Evolutionary conservation across 805 yeast species (phyloP).

Genomic region (Myxozyma neglecta): DNA sequence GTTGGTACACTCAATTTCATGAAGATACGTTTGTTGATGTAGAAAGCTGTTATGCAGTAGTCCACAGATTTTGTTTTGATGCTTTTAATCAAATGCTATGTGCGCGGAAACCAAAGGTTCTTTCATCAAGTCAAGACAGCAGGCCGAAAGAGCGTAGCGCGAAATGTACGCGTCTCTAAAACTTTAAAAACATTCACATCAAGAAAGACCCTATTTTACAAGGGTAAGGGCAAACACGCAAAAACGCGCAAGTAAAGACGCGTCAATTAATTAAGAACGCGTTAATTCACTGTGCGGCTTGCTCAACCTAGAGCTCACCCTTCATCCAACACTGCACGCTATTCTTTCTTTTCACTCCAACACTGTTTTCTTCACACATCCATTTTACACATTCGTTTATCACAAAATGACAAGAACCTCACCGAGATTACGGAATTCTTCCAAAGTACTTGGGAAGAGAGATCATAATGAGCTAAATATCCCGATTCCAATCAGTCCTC

Average conservation of each 20-base stretch:
- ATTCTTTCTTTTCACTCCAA: background rate
- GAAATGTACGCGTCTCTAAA: too few species aligned
- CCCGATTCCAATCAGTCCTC: background rate
- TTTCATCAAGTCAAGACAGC: too few species aligned
- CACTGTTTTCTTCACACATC: too few species aligned
- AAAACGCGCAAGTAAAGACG: background rate
- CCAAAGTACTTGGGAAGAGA: constrained; percentile 13
- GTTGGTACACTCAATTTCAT: too few species aligned
- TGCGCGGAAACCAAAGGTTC: too few species aligned
- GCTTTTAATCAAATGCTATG: too few species aligned
- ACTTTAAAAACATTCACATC: too few species aligned
- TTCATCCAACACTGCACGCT: background rate
- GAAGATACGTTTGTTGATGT: too few species aligned
- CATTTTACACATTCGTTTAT: background rate
- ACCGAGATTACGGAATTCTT: background rate
- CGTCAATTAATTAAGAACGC: background rate
- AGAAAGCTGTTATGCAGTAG: too few species aligned
- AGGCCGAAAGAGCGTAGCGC: too few species aligned
- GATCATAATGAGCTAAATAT: constrained; percentile 4
- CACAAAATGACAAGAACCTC: background rate
- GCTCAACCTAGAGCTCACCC: background rate
- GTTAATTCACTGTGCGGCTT: background rate
- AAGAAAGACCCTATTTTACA: too few species aligned
- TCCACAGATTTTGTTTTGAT: too few species aligned
- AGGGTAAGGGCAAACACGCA: constrained; percentile 9